These are phyloP conservation scores for Scedosporium dehoogii DNA, from an alignment of 2,329 filamentous ascomycete genomes.

Conservation along the genomic window DNA sequence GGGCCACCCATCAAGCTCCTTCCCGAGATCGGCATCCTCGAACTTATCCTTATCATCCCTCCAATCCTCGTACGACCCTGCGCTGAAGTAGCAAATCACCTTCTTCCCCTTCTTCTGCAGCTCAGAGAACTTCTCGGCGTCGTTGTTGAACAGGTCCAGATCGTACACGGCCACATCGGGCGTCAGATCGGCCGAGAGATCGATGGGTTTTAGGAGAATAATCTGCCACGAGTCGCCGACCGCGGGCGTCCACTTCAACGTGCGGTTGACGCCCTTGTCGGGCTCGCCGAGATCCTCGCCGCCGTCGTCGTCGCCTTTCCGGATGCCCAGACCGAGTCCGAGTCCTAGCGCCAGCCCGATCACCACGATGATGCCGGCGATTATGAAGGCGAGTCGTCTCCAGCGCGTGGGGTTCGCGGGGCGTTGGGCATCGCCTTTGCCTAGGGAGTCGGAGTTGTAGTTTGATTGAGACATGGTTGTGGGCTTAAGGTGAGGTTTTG, in stretches of 20 bases:
- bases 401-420: slow-evolving; percentile 9
- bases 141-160: slow-evolving; percentile 47
- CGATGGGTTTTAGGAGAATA: slow-evolving; percentile 35
- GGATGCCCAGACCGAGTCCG: slow-evolving; percentile 40
- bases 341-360: slow-evolving; percentile 36
- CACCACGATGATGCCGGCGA: slow-evolving; percentile 16
- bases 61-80: slow-evolving; percentile 57
- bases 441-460: not conserved
- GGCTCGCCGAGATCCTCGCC: slow-evolving; percentile 4
- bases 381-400: slow-evolving; percentile 18
- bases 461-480: not conserved
- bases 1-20: slow-evolving; percentile 50
- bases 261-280: slow-evolving; percentile 7
- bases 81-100: slow-evolving; percentile 68
- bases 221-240: slow-evolving; percentile 52
- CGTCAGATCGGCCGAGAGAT: slow-evolving; percentile 26
- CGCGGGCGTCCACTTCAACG: slow-evolving; percentile 26
- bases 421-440: not conserved
- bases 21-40: slow-evolving; percentile 43
- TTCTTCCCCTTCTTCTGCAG: slow-evolving; percentile 47
- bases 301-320: slow-evolving; percentile 14
- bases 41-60: slow-evolving; percentile 50
- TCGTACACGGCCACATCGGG: slow-evolving; percentile 40
- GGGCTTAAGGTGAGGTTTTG: too few species aligned
- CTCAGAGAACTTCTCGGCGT: slow-evolving; percentile 32